Conservation (phyloP, 176 grass and related monocot species). For the Carex cristatella region DNA sequence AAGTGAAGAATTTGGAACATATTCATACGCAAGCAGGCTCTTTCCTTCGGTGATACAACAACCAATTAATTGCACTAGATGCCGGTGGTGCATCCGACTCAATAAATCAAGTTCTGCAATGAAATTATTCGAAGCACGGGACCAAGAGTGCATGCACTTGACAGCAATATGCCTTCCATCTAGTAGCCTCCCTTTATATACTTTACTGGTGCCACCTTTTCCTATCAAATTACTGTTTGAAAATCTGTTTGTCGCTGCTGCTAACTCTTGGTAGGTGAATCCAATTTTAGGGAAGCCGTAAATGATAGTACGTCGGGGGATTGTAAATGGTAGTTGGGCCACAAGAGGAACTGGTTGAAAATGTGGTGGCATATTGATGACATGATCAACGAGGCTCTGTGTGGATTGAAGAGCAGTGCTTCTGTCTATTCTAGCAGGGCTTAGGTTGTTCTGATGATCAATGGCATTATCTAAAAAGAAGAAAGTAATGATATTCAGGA, state of each 20-base stretch:
- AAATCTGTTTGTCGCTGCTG: conserved; percentile 27
- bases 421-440: neutral
- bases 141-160: conserved; percentile 66
- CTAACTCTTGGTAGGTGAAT: conserved; percentile 28
- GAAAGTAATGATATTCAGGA: neutral
- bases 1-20: conserved; percentile 62
- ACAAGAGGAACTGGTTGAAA: neutral
- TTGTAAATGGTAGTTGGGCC: neutral
- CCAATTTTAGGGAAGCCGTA: conserved; percentile 16
- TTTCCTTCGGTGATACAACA: conserved; percentile 68
- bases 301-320: neutral
- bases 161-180: conserved; percentile 67
- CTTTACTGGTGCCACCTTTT: conserved; percentile 70
- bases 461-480: neutral
- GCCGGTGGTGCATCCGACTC: conserved; percentile 63
- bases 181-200: conserved; percentile 60
- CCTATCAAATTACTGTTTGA: conserved; percentile 52
- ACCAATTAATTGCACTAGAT: conserved; percentile 71
- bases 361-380: conserved; percentile 3
- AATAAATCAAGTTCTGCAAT: conserved; percentile 78
- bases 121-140: conserved; percentile 64
- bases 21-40: conserved; percentile 75
- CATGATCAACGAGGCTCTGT: neutral
- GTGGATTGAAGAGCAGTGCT: neutral
- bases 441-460: neutral